A percentile compares a stretch with the other conserved stretches of the same genome.
phyloP scores from a whole-genome alignment of 176 grass and related monocot genomes.

The Oryza rufipogon region DNA sequence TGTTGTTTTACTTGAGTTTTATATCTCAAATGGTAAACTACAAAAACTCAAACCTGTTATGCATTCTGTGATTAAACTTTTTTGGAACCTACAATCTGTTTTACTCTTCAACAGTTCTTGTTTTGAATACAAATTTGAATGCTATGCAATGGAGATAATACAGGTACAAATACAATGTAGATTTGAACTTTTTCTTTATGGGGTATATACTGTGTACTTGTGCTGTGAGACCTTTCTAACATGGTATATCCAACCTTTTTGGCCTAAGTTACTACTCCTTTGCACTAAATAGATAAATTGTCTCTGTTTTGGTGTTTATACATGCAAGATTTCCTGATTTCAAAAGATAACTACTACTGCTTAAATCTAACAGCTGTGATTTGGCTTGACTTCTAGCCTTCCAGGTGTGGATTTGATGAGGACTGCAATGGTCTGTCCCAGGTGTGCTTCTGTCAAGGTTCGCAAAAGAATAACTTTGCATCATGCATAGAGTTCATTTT shows the following conservation, averaged over 20 bases:
- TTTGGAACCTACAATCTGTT: conserved; percentile 36
- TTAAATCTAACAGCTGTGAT: background rate
- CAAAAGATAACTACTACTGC: conserved; percentile 14
- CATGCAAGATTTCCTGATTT: conserved; percentile 12
- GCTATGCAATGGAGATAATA: background rate
- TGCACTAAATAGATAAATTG: conserved; percentile 11
- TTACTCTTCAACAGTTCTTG: conserved; percentile 40
- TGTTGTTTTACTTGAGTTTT: conserved; percentile 59
- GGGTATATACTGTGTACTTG: conserved; percentile 12
- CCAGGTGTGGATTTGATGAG: conserved; percentile 7
- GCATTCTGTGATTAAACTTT: conserved; percentile 37
- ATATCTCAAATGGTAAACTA: conserved; percentile 45
- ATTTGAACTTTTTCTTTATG: background rate
- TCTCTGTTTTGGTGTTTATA: conserved; percentile 34
- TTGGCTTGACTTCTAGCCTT: conserved; percentile 20
- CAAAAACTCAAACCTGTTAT: conserved; percentile 31
- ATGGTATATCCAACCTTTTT: conserved; percentile 16
- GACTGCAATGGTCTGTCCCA: conserved; percentile 4
- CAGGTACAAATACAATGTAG: background rate
- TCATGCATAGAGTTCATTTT: conserved; percentile 12
- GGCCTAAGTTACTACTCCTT: conserved; percentile 16
- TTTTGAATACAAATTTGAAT: conserved; percentile 31
- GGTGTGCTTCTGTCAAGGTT: conserved; percentile 25
- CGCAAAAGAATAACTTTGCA: conserved; percentile 11
- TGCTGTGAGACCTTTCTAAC: conserved; percentile 19